Evolutionary conservation across 306 rosid genomes (phyloP), one percentile per base, ranked within the genome.

Genomic region (Begonia peltatifolia): DNA sequence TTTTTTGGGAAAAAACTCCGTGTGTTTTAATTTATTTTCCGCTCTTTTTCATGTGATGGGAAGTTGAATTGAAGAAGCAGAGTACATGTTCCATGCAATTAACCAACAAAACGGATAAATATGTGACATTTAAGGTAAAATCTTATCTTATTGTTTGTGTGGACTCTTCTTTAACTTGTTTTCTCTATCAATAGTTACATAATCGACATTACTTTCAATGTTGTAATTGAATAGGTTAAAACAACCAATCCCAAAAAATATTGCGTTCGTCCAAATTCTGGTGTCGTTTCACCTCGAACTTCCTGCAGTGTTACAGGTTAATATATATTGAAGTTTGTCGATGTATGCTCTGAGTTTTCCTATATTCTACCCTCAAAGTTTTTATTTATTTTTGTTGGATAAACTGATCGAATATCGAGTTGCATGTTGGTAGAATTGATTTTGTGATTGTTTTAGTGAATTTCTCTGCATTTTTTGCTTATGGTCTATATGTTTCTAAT

Each of bases 201-300:
- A 57, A 13, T 64, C n/a, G 12, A 16, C 46, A 41, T 10, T 63
- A 20, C 17, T 20, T 6, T 53, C 58, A 9, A 51, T 53, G 47
- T 56, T n/a, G 48, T 30, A 42, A 47, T 67, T 50, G 14, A 50
- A 54, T 52, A 76, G 81, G 77, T 71, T 53, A 71, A 76, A 61
- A 71, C 77, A 47, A 76, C 77, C 52, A 76, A 71, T 62, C 74
- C 74, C 9, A 71, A 64, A 63, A 76, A 71, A 56, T 76, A 76
- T 46, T 67, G 77, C n/a, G 77, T 76, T 41, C 71, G 71, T 54
- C 81, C 77, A 47, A 71, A 76, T 68, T 77, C 69, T 9, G 81
- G 77, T 44, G 23, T 71, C 15, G 61, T 75, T 50, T 49, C 49
- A 57, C 81, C 81, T 0, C 52, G 76, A 56, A 44, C 65, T 35